Evolutionary conservation across 768 basidiomycete genomes (phyloP).

Genomic region (Mycena sanguinolenta): DNA sequence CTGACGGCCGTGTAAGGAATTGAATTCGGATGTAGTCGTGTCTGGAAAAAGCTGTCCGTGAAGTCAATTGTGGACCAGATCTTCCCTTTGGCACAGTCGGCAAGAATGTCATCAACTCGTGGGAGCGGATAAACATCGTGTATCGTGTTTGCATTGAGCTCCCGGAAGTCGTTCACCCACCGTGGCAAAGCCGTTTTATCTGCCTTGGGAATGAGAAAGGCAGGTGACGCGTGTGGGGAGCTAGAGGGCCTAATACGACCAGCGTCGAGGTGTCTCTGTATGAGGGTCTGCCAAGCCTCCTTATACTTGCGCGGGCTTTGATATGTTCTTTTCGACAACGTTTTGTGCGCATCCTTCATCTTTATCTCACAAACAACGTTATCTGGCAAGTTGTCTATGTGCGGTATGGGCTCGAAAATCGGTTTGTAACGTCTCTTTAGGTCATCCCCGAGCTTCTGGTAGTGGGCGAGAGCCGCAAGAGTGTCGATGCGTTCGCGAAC

Average conservation of each 20-base stretch:
- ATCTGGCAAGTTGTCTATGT: conserved; percentile 40
- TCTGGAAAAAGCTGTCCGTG: too few species aligned
- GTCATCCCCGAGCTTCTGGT: neutral
- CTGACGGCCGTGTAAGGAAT: too few species aligned
- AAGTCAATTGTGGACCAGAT: too few species aligned
- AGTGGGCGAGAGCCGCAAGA: neutral
- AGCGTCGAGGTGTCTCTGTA: conserved; percentile 35
- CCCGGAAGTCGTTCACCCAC: conserved; percentile 52
- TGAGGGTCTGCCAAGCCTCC: conserved; percentile 46
- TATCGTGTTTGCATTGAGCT: neutral
- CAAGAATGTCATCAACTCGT: neutral
- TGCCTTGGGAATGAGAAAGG: conserved; percentile 24
- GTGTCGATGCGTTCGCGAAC: neutral
- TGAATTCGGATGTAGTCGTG: too few species aligned
- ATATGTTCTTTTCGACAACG: conserved; percentile 37
- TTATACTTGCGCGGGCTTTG: conserved; percentile 49
- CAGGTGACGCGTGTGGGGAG: conserved; percentile 36
- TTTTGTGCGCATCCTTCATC: conserved; percentile 27
- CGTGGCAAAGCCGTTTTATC: conserved; percentile 44
- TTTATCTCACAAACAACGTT: conserved; percentile 40
- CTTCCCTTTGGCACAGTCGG: neutral
- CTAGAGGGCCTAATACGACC: neutral
- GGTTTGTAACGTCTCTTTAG: neutral
- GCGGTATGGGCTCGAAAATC: conserved; percentile 40
- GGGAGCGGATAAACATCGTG: neutral